Conservation (phyloP, 805 yeast genomes). For the Brettanomyces bruxellensis region DNA sequence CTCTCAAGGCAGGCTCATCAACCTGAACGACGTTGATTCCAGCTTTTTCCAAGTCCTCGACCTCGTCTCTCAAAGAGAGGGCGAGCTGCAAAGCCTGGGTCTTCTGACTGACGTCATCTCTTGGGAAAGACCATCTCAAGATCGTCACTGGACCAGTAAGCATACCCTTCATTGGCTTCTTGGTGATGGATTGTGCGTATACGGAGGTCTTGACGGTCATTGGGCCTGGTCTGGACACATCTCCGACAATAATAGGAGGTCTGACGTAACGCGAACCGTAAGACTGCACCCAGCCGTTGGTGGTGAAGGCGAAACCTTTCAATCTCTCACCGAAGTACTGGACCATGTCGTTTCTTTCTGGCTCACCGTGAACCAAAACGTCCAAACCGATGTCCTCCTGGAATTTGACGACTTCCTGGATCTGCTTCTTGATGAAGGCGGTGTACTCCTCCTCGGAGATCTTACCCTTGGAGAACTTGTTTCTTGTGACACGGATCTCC, state of each 20-base stretch:
- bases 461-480: slow-evolving; percentile 96
- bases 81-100: slow-evolving; percentile 95
- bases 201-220: slow-evolving; percentile 99
- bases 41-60: slow-evolving; percentile 94
- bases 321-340: slow-evolving; percentile 99
- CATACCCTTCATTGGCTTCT: slow-evolving; percentile 99
- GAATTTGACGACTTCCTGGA: slow-evolving; percentile 92
- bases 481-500: slow-evolving; percentile 97
- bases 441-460: slow-evolving; percentile 93
- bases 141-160: slow-evolving; percentile 99
- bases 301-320: slow-evolving; percentile 96
- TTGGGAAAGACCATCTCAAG: slow-evolving; percentile 99
- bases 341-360: slow-evolving; percentile 99
- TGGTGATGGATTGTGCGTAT: slow-evolving; percentile 94
- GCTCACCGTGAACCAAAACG: slow-evolving; percentile 99
- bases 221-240: slow-evolving; percentile 95
- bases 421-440: slow-evolving; percentile 93
- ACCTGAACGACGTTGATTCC: slow-evolving; percentile 98
- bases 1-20: slow-evolving; percentile 99
- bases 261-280: slow-evolving; percentile 99
- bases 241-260: slow-evolving; percentile 99
- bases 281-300: slow-evolving; percentile 99
- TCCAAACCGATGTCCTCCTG: slow-evolving; percentile 99
- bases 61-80: slow-evolving; percentile 97
- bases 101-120: slow-evolving; percentile 92